phyloP scores from a whole-genome alignment of 371 early-diverging fungal species.

The Quaeritorhiza haematococci region DNA sequence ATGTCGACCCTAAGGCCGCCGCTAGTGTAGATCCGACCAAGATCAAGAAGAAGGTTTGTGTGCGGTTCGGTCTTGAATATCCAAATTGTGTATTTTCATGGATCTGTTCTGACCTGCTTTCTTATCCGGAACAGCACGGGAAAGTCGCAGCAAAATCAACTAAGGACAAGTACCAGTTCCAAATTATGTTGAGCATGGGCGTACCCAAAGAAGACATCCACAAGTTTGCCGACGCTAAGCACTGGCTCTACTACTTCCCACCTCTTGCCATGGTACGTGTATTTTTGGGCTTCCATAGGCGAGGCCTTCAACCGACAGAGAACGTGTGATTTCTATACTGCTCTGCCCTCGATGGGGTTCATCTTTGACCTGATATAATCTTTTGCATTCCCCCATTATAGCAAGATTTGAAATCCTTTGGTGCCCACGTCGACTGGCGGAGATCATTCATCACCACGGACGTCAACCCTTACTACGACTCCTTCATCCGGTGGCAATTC shows the following conservation, averaged over 20 bases:
- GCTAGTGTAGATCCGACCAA: conserved; percentile 44
- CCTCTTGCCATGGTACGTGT: conserved; percentile 66
- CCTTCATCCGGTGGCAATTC: conserved; percentile 99
- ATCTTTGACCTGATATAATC: conserved; percentile 5
- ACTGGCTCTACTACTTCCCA: conserved; percentile 98
- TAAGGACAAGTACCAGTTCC: conserved; percentile 85
- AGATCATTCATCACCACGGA: conserved; percentile 99
- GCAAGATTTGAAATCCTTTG: conserved; percentile 80
- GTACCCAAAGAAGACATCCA: conserved; percentile 85
- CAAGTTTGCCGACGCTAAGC: conserved; percentile 90
- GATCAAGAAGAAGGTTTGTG: conserved; percentile 51
- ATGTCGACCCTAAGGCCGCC: conserved; percentile 37
- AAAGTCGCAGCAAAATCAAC: conserved; percentile 88
- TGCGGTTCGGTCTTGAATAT: no score
- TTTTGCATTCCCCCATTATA: conserved; percentile 10
- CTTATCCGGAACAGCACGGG: no score
- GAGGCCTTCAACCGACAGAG: not conserved
- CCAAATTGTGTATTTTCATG: no score
- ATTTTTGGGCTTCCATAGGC: conserved; percentile 21
- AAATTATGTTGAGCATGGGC: conserved; percentile 93
- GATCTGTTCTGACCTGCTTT: no score
- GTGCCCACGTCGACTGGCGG: conserved; percentile 96
- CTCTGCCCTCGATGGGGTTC: no score
- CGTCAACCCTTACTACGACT: conserved; percentile 98
- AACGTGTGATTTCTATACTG: conserved; percentile 2